Evolutionary conservation across 139 green algal species (phyloP).

Genomic region (Chlamydomonas sphaeroides): DNA sequence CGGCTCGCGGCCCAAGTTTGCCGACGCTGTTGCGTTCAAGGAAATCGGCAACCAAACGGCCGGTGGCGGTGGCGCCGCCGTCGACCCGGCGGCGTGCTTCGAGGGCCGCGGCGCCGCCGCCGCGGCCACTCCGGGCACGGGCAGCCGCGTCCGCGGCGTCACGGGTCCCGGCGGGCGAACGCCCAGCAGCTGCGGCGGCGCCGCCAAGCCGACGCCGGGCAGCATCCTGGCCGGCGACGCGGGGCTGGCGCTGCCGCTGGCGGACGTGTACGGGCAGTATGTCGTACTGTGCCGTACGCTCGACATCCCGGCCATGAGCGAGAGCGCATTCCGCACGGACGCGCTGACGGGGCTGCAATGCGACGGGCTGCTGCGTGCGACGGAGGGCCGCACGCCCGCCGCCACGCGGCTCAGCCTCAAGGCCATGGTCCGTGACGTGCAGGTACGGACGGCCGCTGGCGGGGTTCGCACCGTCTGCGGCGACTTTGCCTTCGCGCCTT

Average conservation of each 20-base stretch:
- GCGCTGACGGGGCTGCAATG: conserved; percentile 10
- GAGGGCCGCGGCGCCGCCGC: neutral
- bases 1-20: conserved; percentile 31
- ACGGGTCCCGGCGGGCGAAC: neutral
- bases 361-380: neutral
- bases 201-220: conserved; percentile 11
- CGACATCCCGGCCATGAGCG: conserved; percentile 32
- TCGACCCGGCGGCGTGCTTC: conserved; percentile 28
- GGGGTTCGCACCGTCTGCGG: no score
- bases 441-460: no score
- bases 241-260: conserved; percentile 1
- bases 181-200: conserved; percentile 8
- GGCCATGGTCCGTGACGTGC: conserved; percentile 39
- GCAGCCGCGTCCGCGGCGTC: neutral
- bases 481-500: no score
- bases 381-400: conserved; percentile 21
- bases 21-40: conserved; percentile 18
- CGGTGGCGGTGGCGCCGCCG: neutral
- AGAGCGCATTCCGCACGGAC: conserved; percentile 23
- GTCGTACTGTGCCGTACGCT: conserved; percentile 13
- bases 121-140: neutral
- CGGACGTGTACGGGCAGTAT: conserved; percentile 26
- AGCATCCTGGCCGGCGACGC: conserved; percentile 29
- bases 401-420: conserved; percentile 21
- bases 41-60: conserved; percentile 30